phyloP scores from a whole-genome alignment of 371 early-diverging fungal genomes.

The Dichotomocladium elegans region DNA sequence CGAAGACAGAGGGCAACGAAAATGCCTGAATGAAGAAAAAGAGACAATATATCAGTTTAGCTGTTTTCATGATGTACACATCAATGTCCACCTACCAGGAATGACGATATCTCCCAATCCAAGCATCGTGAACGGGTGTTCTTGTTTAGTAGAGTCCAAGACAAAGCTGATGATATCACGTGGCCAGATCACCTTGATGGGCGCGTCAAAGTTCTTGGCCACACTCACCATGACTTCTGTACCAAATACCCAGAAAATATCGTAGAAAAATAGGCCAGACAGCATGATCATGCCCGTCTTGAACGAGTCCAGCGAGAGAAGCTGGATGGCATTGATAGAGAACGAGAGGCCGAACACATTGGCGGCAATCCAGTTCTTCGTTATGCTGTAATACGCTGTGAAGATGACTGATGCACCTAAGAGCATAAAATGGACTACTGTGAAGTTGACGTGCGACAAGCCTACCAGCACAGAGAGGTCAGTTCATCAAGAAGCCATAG shows the following conservation, averaged over 20 bases:
- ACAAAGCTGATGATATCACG: slow-evolving; percentile 57
- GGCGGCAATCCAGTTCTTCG: slow-evolving; percentile 91
- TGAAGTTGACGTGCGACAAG: slow-evolving; percentile 67
- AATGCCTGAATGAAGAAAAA: slow-evolving; percentile 73
- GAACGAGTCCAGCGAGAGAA: slow-evolving; percentile 91
- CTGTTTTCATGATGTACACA: no score
- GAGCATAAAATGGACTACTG: slow-evolving; percentile 64
- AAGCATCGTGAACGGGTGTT: slow-evolving; percentile 82
- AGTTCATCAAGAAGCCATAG: no score
- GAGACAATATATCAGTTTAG: no score
- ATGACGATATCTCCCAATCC: slow-evolving; percentile 98
- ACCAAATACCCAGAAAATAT: slow-evolving; percentile 99
- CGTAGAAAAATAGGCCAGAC: slow-evolving; percentile 91
- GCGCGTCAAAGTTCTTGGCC: slow-evolving; percentile 94
- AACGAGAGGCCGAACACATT: slow-evolving; percentile 90
- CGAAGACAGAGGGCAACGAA: slow-evolving; percentile 89
- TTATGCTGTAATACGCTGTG: slow-evolving; percentile 73
- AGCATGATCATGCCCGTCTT: slow-evolving; percentile 92
- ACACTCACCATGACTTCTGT: slow-evolving; percentile 98
- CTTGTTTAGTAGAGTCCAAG: slow-evolving; percentile 28
- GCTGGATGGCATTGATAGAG: slow-evolving; percentile 80
- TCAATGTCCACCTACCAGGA: slow-evolving; percentile 62
- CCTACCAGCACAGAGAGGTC: slow-evolving; percentile 31
- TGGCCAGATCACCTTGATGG: slow-evolving; percentile 96
- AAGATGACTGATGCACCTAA: slow-evolving; percentile 55